Evolutionary conservation across 2,329 filamentous ascomycete species (phyloP), one percentile per base, ranked within the genome.

Genomic region (Beauveria brongniartii): DNA sequence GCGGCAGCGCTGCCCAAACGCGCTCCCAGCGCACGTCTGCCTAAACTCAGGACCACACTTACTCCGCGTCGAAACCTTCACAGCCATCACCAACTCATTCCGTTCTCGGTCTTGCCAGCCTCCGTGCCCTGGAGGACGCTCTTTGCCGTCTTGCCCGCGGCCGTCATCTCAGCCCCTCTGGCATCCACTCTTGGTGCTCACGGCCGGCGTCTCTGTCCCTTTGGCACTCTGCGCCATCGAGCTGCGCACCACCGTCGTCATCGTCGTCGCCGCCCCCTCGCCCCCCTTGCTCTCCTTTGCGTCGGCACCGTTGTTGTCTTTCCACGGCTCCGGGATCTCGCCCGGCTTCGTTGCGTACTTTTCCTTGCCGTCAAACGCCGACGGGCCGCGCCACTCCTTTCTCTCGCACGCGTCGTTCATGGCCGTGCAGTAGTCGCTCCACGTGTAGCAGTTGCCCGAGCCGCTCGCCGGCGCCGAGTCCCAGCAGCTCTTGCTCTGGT

Each of bases 401-500:
- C 69, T 68, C n/a, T 69, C 64, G 66, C 82, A 85, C 3, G 68
- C 72, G 8, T 69, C 65, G 66, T 78, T 73, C 57, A 83, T 74
- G 3, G 64, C 71, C 41, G 72, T 70, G 74, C 89, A 91, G 74
- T 87, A 87, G 14, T 72, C 69, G 67, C 84, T 80, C 84, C 84
- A 90, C 40, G 80, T 73, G 53, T 78, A 72, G 73, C 89, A 92
- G 65, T 82, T 82, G 1, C 72, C 73, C 64, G 74, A 73, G 1
- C 88, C 88, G 2, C 84, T 85, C 1, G 86, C 81, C 14, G 82
- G 82, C 3, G 82, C 79, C 6, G 73, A 71, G 50, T 77, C 70
- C 73, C 82, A 90, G 77, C 89, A 91, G n/a, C 65, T 69, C 3
- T 79, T 72, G 34, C 74, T 73, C 74, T 91, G 86, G 28, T 72